Evolutionary conservation across 2,329 filamentous ascomycete species (phyloP).

Genomic region (Aspergillus jensenii): DNA sequence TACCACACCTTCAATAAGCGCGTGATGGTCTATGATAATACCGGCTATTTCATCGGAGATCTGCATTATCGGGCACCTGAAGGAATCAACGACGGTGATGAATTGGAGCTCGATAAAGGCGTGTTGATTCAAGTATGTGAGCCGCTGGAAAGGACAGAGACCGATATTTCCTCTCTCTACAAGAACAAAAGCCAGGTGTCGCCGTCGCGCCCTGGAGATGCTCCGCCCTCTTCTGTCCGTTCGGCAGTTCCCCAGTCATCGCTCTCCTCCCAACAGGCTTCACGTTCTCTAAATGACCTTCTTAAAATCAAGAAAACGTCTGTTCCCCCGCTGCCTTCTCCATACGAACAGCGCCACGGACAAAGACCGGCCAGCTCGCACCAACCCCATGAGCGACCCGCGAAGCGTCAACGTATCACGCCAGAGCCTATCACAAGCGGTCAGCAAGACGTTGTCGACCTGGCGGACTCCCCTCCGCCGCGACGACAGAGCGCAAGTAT

Average conservation of each 20-base stretch:
- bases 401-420: slow-evolving; percentile 34
- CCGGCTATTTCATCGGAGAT: slow-evolving; percentile 79
- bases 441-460: slow-evolving; percentile 22
- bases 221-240: slow-evolving; percentile 45
- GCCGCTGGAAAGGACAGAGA: slow-evolving; percentile 67
- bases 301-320: slow-evolving; percentile 65
- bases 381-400: slow-evolving; percentile 23
- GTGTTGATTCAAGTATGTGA: slow-evolving; percentile 81
- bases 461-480: slow-evolving; percentile 17
- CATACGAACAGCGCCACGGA: slow-evolving; percentile 55
- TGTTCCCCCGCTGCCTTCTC: slow-evolving; percentile 65
- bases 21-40: slow-evolving; percentile 84
- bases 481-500: not conserved
- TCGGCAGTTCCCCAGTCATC: slow-evolving; percentile 31
- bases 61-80: slow-evolving; percentile 72
- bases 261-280: slow-evolving; percentile 43
- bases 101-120: slow-evolving; percentile 74
- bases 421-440: slow-evolving; percentile 8
- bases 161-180: slow-evolving; percentile 74
- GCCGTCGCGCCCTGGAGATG: slow-evolving; percentile 26
- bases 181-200: slow-evolving; percentile 54
- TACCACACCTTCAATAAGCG: slow-evolving; percentile 90
- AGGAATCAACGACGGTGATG: slow-evolving; percentile 76
- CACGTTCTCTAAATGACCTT: slow-evolving; percentile 60
- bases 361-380: slow-evolving; percentile 11